phyloP scores from a whole-genome alignment of 2,329 filamentous ascomycete species.

The Stemphylium beticola region DNA sequence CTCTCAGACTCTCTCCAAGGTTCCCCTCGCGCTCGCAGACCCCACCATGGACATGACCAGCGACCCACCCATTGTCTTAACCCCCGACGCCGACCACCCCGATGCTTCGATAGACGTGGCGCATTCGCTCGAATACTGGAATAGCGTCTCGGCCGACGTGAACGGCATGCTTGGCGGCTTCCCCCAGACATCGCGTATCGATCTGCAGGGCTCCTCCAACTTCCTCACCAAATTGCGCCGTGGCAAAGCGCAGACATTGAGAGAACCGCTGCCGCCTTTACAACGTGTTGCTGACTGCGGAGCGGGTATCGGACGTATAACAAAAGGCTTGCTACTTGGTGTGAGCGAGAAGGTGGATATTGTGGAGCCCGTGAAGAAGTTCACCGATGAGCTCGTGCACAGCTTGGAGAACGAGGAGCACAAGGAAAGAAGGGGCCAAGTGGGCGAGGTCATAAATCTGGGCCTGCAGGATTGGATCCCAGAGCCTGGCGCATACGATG shows the following conservation, averaged over 20 bases:
- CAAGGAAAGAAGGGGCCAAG: conserved; percentile 49
- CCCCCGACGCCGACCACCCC: conserved; percentile 30
- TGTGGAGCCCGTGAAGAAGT: conserved; percentile 83
- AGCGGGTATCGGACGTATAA: conserved; percentile 81
- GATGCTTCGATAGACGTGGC: conserved; percentile 55
- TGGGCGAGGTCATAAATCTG: conserved; percentile 71
- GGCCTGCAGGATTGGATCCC: conserved; percentile 76
- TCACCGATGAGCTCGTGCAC: conserved; percentile 66
- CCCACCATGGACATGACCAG: conserved; percentile 36
- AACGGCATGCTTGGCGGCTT: conserved; percentile 83
- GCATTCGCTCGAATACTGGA: conserved; percentile 59
- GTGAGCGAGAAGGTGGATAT: conserved; percentile 77
- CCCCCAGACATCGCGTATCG: conserved; percentile 71
- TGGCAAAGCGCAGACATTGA: conserved; percentile 32
- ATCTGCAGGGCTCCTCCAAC: conserved; percentile 72
- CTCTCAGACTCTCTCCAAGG: conserved; percentile 6
- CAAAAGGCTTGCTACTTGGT: conserved; percentile 74
- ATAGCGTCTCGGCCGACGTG: conserved; percentile 58
- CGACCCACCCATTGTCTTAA: conserved; percentile 28
- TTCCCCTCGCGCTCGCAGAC: not conserved
- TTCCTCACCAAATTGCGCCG: conserved; percentile 70
- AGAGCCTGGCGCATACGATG: conserved; percentile 64
- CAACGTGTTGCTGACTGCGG: conserved; percentile 64
- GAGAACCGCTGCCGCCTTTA: conserved; percentile 38
- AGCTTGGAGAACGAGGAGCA: conserved; percentile 29